A percentile compares a stretch with the other conserved stretches of the same genome.
phyloP scores from a whole-genome alignment of 2,329 filamentous ascomycete genomes.

The Talaromyces funiculosus region DNA sequence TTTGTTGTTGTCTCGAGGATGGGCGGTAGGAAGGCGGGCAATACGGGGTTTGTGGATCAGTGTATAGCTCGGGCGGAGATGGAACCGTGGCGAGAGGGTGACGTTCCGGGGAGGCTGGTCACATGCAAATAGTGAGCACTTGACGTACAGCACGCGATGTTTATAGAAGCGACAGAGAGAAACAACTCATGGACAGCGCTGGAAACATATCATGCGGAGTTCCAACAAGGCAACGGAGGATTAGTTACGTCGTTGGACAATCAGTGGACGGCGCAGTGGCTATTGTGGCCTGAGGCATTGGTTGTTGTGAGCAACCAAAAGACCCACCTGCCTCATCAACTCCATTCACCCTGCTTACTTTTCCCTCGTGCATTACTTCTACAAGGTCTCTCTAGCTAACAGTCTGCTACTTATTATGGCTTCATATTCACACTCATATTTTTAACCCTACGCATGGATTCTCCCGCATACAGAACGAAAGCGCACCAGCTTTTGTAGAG shows the following conservation, averaged over 20 bases:
- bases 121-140: conserved; percentile 12
- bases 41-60: not conserved
- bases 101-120: conserved; percentile 8
- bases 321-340: not conserved
- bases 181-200: not conserved
- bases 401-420: too few relatives aligned
- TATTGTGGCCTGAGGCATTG: not conserved
- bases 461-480: too few relatives aligned
- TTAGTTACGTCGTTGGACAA: not conserved
- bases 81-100: conserved; percentile 13
- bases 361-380: too few relatives aligned
- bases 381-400: too few relatives aligned
- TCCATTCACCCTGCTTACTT: not conserved
- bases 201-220: not conserved
- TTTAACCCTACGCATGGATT: too few relatives aligned
- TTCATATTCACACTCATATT: too few relatives aligned
- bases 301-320: not conserved
- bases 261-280: not conserved
- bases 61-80: not conserved
- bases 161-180: not conserved
- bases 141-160: conserved; percentile 1
- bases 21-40: not conserved
- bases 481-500: too few relatives aligned
- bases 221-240: not conserved
- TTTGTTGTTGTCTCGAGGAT: not conserved